A percentile compares a stretch with the other conserved stretches of the same genome.
phyloP scores from a whole-genome alignment of 169 alveolate species.

The Fabrea salina region DNA sequence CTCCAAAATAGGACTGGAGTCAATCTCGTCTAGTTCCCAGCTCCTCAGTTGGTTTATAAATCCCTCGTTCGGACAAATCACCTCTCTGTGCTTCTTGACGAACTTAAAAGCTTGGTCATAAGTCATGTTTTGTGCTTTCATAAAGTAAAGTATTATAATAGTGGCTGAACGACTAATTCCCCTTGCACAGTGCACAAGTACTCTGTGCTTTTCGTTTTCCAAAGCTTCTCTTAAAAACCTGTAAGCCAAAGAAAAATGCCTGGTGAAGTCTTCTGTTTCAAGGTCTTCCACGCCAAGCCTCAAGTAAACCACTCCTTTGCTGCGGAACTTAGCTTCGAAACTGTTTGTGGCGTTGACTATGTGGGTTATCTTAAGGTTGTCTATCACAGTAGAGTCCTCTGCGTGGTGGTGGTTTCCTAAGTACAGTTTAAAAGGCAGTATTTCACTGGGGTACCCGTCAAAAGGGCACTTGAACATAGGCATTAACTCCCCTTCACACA shows the following conservation, averaged over 20 bases:
- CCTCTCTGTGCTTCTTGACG: conserved; percentile 6
- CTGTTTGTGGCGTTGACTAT: conserved; percentile 7
- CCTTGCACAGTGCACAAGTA: conserved; percentile 50
- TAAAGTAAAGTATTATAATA: conserved; percentile 32
- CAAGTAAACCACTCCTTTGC: background rate
- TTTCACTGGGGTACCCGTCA: conserved; percentile 23
- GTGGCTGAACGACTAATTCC: conserved; percentile 55
- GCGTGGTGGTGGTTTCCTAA: conserved; percentile 16
- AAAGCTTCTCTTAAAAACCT: background rate
- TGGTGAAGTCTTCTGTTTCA: background rate
- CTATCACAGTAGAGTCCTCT: background rate
- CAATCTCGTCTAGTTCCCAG: no score
- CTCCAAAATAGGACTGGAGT: no score
- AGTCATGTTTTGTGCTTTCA: background rate
- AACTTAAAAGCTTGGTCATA: conserved; percentile 14
- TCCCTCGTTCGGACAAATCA: conserved; percentile 23
- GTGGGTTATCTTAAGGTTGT: conserved; percentile 10
- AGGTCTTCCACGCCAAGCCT: conserved; percentile 10
- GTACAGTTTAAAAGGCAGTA: background rate
- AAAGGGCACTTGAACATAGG: background rate
- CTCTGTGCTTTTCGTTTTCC: background rate
- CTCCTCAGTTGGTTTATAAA: conserved; percentile 5
- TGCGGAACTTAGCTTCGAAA: background rate
- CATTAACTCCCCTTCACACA: background rate
- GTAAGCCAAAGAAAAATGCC: conserved; percentile 17